Percentiles rank a stretch among this genome's conserved stretches.
Evolutionary conservation across 2,329 filamentous ascomycete species (phyloP).

Genomic region (Aspergillus ruber): DNA sequence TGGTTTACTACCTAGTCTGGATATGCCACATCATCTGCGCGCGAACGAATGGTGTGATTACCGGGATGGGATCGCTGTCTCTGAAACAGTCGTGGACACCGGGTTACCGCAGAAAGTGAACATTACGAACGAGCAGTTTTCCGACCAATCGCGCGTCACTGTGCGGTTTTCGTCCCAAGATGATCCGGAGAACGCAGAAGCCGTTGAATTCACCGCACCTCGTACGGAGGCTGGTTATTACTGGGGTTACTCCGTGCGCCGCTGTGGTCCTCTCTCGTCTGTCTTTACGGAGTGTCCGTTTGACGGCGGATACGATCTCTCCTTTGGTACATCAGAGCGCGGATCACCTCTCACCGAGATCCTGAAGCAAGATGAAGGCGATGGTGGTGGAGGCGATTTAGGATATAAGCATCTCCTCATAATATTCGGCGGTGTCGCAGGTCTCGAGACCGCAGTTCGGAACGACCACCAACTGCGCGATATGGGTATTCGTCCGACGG

Average conservation of each 20-base stretch:
- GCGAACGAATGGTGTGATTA: slow-evolving; percentile 72
- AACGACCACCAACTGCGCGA: slow-evolving; percentile 53
- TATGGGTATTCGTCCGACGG: slow-evolving; percentile 58
- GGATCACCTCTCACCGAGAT: slow-evolving; percentile 46
- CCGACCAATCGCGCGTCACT: slow-evolving; percentile 66
- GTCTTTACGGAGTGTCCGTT: slow-evolving; percentile 73
- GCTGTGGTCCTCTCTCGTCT: slow-evolving; percentile 58
- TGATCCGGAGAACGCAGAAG: slow-evolving; percentile 43
- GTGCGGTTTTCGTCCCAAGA: slow-evolving; percentile 51
- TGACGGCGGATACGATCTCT: slow-evolving; percentile 73
- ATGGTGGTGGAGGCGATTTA: slow-evolving; percentile 23
- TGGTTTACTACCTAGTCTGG: slow-evolving; percentile 67
- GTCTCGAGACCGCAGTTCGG: slow-evolving; percentile 67
- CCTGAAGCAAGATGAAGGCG: slow-evolving; percentile 31
- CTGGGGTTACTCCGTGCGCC: slow-evolving; percentile 73
- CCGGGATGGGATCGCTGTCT: slow-evolving; percentile 66
- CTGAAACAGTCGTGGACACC: slow-evolving; percentile 44
- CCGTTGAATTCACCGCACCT: slow-evolving; percentile 62
- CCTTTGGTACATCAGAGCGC: slow-evolving; percentile 76
- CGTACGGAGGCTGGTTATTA: slow-evolving; percentile 74
- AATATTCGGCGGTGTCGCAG: slow-evolving; percentile 74
- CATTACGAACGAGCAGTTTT: slow-evolving; percentile 54
- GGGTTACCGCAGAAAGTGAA: slow-evolving; percentile 44
- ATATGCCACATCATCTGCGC: slow-evolving; percentile 78
- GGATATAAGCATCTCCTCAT: slow-evolving; percentile 62